Evolutionary conservation across 768 basidiomycete species (phyloP).

Genomic region (Lactarius indigo): DNA sequence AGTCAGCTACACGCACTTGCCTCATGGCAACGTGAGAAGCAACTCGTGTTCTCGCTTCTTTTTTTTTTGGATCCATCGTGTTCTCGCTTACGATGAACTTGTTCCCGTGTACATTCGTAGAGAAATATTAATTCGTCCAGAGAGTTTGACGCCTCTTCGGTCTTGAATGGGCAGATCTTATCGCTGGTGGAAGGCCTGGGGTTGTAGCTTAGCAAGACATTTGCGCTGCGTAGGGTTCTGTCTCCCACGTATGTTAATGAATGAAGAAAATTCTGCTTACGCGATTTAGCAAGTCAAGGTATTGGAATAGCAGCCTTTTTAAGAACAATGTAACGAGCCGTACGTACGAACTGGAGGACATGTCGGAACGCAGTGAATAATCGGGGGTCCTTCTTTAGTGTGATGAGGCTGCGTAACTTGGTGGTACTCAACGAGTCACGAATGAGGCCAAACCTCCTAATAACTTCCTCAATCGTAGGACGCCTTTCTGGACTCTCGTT

Average conservation of each 20-base stretch:
- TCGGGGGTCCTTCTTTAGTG: constrained; percentile 5
- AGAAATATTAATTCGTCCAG: not conserved
- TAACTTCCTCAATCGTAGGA: constrained; percentile 28
- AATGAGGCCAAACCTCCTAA: constrained; percentile 7
- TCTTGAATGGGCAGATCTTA: not conserved
- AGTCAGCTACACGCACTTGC: not conserved
- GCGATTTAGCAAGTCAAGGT: not conserved
- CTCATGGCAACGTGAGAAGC: not conserved
- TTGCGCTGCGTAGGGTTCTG: not conserved
- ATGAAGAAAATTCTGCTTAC: not conserved
- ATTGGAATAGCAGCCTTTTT: constrained; percentile 11
- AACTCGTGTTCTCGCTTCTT: too few relatives aligned
- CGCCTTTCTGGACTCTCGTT: constrained; percentile 34
- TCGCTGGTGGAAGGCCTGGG: not conserved
- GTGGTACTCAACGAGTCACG: not conserved
- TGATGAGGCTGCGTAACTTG: constrained; percentile 14
- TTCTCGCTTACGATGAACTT: not conserved
- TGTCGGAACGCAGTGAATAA: constrained; percentile 10
- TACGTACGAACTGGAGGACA: constrained; percentile 1
- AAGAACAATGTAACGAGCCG: not conserved
- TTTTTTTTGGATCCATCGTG: too few relatives aligned
- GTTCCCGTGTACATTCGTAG: not conserved
- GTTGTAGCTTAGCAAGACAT: not conserved
- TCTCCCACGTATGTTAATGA: not conserved
- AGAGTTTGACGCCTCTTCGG: not conserved